Evolutionary conservation across 345 rosid genomes (phyloP).

Genomic region (Hibiscus trionum): DNA sequence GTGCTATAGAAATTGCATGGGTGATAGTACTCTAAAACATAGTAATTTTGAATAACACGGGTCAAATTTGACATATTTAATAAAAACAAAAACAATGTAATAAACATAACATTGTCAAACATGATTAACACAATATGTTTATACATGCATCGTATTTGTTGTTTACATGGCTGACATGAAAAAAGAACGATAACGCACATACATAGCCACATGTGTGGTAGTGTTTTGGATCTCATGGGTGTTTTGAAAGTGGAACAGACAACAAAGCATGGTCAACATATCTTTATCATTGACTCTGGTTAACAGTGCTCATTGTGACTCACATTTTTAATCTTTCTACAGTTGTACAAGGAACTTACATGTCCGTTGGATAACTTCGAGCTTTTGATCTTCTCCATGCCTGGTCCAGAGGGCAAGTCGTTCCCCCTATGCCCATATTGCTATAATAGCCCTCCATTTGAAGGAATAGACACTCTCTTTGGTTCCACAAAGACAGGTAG

Average conservation of each 20-base stretch:
- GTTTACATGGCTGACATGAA: background rate
- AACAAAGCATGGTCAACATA: background rate
- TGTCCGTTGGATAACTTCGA: slow-evolving; percentile 94
- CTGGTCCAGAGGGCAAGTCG: slow-evolving; percentile 90
- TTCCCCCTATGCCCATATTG: slow-evolving; percentile 92
- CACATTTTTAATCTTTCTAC: slow-evolving; percentile 17
- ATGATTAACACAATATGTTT: background rate
- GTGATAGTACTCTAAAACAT: background rate
- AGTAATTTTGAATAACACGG: background rate
- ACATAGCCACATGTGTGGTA: background rate
- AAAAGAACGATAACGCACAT: background rate
- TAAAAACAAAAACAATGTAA: background rate
- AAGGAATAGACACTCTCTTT: slow-evolving; percentile 63
- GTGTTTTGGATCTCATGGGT: background rate
- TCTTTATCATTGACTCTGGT: background rate
- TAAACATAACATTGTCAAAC: background rate
- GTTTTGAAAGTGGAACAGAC: background rate
- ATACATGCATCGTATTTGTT: background rate
- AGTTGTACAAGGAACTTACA: slow-evolving; percentile 90
- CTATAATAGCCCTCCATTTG: slow-evolving; percentile 88
- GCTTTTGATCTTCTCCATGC: slow-evolving; percentile 82
- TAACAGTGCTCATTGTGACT: background rate
- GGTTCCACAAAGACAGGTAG: slow-evolving; percentile 36
- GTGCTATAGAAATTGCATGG: background rate
- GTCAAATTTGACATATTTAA: background rate